These are phyloP conservation scores for Plenodomus tracheiphilus DNA, from an alignment of 2,329 filamentous ascomycete species.

Conservation along the genomic window DNA sequence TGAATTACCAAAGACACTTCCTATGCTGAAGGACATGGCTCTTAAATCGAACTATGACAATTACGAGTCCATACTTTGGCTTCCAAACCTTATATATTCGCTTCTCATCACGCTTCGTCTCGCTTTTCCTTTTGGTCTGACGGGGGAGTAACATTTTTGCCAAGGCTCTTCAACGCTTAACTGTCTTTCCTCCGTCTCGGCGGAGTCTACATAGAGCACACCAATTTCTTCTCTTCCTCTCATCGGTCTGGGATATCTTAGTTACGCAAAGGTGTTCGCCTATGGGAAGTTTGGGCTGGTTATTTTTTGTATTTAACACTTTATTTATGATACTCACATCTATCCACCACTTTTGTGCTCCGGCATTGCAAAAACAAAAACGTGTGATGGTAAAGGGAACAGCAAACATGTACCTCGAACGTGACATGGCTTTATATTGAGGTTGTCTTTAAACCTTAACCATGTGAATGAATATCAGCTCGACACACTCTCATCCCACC, in stretches of 20 bases:
- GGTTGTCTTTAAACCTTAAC: no score
- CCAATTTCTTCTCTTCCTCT: constrained; percentile 1
- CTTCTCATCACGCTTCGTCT: no score
- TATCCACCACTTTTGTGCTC: no score
- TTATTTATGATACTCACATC: not conserved
- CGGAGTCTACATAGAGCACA: constrained; percentile 6
- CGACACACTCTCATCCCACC: no score
- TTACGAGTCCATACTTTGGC: no score
- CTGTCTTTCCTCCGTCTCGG: not conserved
- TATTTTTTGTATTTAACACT: constrained; percentile 7
- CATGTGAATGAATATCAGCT: no score
- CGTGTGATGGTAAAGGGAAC: no score
- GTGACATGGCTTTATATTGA: no score
- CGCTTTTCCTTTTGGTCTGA: not conserved
- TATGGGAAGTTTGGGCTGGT: constrained; percentile 3
- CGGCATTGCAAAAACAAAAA: no score
- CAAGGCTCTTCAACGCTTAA: constrained; percentile 4
- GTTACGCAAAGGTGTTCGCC: constrained; percentile 3
- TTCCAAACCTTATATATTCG: no score
- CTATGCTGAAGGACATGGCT: constrained; percentile 3
- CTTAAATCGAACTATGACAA: no score
- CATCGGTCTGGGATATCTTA: constrained; percentile 1
- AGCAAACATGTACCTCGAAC: no score
- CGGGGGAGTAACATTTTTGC: constrained; percentile 6
- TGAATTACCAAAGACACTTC: constrained; percentile 32